Evolutionary conservation across 345 rosid genomes (phyloP), one percentile per base, ranked within the genome.

Genomic region (Salix koriyanagi): DNA sequence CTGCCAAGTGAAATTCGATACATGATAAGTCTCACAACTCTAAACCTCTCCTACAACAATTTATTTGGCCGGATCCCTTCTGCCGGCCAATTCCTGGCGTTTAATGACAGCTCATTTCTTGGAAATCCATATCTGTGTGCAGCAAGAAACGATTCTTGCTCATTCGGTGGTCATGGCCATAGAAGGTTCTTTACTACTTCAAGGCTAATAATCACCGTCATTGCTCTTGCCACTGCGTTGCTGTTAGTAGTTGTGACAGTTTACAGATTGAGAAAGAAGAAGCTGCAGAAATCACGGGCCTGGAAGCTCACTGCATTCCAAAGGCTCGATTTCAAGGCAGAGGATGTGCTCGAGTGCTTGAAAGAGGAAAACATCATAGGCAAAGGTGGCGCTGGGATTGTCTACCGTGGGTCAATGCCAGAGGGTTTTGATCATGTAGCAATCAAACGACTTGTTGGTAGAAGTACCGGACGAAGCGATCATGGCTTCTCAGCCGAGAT

Each of bases 401-500:
- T 95, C 44, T 95, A 95, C 82, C 90, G 92, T 0, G 99, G 97
- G 44, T 90, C 90, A 18, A 90, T 95, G 97, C 88, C 87, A 0
- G 83, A 86, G 67, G 93, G 91, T 56, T 70, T 69, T 2, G 96
- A 89, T 56, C 62, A 56, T 71, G 91, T 93, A 4, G 99, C 97
- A 23, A 93, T 92, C 71, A 95, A 95, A 81, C 83, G 87, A 1
- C 80, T 94, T 15, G 93, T 87, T 0, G 97, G 97, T 18, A 86
- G 85, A 42, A 91, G 92, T 1, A 85, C 81, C 1, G 92, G 97
- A 23, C 69, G 86, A 44, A 89, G 75, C 37, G 98, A 94, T 67
- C 93, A 91, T 16, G 97, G 98, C 1, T 94, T 94, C 89, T 89
- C 92, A 3, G 98, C 98, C 1, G 98, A 94, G 89, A 94, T 94